Evolutionary conservation across 2,329 filamentous ascomycete species (phyloP), one percentile per base, ranked within the genome.

Genomic region (Dissoconium aciculare): DNA sequence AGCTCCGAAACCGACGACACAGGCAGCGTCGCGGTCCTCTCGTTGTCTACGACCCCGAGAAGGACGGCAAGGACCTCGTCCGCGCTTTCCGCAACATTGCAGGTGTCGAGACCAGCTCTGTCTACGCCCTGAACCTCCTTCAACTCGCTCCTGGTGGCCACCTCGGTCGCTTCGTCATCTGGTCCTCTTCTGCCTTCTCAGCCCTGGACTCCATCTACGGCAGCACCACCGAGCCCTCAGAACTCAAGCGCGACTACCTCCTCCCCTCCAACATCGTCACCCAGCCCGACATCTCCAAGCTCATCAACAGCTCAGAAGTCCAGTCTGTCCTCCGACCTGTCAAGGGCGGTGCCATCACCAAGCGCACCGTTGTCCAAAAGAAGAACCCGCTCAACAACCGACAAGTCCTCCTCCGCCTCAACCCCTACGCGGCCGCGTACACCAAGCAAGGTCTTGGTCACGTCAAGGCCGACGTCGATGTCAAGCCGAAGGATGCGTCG

Each of bases 331-430:
- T 98, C 56, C 77, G 80, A 53, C 83, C 78, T 40, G 83, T 85
- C 63, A 89, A 85, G 72, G 89, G 89, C 52, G 74, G 78, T 51
- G 74, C 83, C 57, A 66, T 75, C 57, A 91, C 84, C 64, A 94
- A 94, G 76, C 82, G 89, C 58, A 66, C 70, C 49, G 66, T 71
- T 56, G 83, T 93, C 49, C 87, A 94, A 75, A 98, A 98, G 84
- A 95, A 95, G 85, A 98, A 98, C 75, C 89, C 89, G 56, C 84
- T 98, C 51, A 72, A 71, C 67, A 98, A 98, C 80, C 92, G 84
- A 76, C 89, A 95, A 74, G 79, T 98, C 49, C 74, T 94, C 65
- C 80, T 98, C 59, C 80, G 89, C 55, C 80, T 98, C 63, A 98
- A 98, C 78, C 89, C 89, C 44, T 98, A 98, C 67, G 87, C 89